These are phyloP conservation scores for Trichoderma asperelloides DNA, from an alignment of 495 filamentous ascomycete genomes.

Conservation along the genomic window DNA sequence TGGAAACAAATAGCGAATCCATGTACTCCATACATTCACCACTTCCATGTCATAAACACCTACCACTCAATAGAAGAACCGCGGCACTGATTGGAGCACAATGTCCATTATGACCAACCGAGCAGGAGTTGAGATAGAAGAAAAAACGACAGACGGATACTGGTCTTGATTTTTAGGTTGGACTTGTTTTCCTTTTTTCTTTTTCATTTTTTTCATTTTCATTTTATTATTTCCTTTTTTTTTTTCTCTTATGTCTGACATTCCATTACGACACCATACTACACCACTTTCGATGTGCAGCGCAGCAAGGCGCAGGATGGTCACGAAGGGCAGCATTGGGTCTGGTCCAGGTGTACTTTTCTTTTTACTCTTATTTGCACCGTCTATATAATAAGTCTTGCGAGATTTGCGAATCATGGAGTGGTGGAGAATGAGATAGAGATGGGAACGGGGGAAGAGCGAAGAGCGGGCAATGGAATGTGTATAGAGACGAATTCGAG, in stretches of 20 bases:
- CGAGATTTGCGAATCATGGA: slow-evolving; percentile 5
- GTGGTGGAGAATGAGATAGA: slow-evolving; percentile 1
- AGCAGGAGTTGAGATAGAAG: slow-evolving; percentile 1
- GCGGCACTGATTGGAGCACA: background rate
- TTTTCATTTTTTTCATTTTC: slow-evolving; percentile 5
- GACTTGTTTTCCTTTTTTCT: slow-evolving; percentile 6
- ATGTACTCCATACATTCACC: slow-evolving; percentile 2
- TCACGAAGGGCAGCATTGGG: slow-evolving; percentile 10
- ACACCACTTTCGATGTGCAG: slow-evolving; percentile 9
- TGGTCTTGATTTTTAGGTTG: slow-evolving; percentile 9
- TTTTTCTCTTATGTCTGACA: slow-evolving; percentile 6
- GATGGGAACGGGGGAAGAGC: background rate
- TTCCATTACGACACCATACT: slow-evolving; percentile 10
- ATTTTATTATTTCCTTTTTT: slow-evolving; percentile 1
- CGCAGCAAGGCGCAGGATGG: slow-evolving; percentile 11
- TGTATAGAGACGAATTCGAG: slow-evolving; percentile 1
- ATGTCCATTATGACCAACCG: slow-evolving; percentile 2
- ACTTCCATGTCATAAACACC: slow-evolving; percentile 1
- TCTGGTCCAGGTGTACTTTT: slow-evolving; percentile 9
- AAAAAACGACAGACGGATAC: slow-evolving; percentile 7
- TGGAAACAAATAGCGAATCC: slow-evolving; percentile 5
- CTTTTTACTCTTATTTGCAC: slow-evolving; percentile 9
- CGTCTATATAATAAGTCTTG: slow-evolving; percentile 12
- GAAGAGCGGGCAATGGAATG: background rate
- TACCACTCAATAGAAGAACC: slow-evolving; percentile 5